phyloP scores from a whole-genome alignment of 495 filamentous ascomycete species.

The Xylaria venustula region DNA sequence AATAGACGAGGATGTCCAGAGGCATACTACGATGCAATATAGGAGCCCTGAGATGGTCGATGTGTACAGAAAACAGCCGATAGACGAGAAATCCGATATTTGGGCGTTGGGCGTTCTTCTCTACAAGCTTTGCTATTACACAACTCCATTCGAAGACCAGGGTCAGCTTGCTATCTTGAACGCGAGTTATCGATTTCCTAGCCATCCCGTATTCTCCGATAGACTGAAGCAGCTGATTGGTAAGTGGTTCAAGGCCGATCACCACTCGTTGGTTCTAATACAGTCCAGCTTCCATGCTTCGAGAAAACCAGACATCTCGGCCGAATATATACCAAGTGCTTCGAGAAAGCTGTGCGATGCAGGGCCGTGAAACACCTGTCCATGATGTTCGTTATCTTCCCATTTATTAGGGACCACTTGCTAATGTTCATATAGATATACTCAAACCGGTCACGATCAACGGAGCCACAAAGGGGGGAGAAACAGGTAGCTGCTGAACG shows the following conservation, averaged over 20 bases:
- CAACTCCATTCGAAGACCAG: slow-evolving; percentile 96
- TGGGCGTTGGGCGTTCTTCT: slow-evolving; percentile 95
- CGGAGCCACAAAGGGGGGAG: slow-evolving; percentile 30
- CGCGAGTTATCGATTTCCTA: slow-evolving; percentile 89
- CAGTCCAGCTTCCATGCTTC: slow-evolving; percentile 77
- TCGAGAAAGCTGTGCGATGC: slow-evolving; percentile 81
- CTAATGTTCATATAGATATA: slow-evolving; percentile 67
- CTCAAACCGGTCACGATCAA: slow-evolving; percentile 54
- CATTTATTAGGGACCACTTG: neutral
- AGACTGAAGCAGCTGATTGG: slow-evolving; percentile 88
- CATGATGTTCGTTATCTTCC: slow-evolving; percentile 68
- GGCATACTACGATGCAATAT: slow-evolving; percentile 96
- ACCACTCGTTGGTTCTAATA: slow-evolving; percentile 32
- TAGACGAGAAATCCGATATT: slow-evolving; percentile 98
- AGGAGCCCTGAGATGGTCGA: slow-evolving; percentile 98
- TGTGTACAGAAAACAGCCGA: slow-evolving; percentile 92
- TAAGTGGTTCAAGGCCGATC: slow-evolving; percentile 41
- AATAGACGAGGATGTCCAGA: slow-evolving; percentile 95
- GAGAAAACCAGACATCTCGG: slow-evolving; percentile 74
- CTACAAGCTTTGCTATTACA: slow-evolving; percentile 99
- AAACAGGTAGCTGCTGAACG: slow-evolving; percentile 26
- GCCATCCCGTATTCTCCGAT: slow-evolving; percentile 85
- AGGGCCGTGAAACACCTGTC: slow-evolving; percentile 83
- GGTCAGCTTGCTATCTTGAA: slow-evolving; percentile 98
- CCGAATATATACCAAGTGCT: slow-evolving; percentile 95